Evolutionary conservation across 2,329 filamentous ascomycete genomes (phyloP).

Genomic region (Cercospora sesami): DNA sequence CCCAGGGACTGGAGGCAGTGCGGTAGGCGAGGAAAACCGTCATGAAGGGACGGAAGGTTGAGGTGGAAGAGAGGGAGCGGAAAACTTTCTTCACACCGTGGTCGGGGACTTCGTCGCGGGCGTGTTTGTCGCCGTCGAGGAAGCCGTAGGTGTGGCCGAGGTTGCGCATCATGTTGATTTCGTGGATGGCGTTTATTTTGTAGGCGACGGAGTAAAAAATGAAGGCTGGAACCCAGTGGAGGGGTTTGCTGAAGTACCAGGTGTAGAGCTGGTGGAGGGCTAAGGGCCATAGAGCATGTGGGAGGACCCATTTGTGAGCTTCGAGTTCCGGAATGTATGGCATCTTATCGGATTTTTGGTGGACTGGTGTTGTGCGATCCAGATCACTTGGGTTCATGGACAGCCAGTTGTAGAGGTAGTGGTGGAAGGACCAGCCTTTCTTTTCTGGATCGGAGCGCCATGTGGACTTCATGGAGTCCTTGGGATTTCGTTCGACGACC

Average conservation of each 20-base stretch:
- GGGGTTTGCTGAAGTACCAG: conserved; percentile 36
- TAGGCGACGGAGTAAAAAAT: conserved; percentile 45
- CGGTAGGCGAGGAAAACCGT: conserved; percentile 27
- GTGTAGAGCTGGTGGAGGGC: conserved; percentile 43
- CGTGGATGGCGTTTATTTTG: conserved; percentile 45
- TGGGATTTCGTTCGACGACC: conserved; percentile 14
- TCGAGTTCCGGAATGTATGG: conserved; percentile 43
- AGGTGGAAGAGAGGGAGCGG: conserved; percentile 22
- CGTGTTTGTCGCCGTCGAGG: conserved; percentile 49
- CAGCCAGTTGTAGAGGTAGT: conserved; percentile 23
- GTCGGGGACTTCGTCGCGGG: conserved; percentile 48
- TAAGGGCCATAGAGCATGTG: conserved; percentile 43
- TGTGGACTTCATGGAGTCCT: conserved; percentile 30
- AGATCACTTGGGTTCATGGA: conserved; percentile 23
- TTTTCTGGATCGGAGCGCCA: conserved; percentile 23
- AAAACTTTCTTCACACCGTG: conserved; percentile 26
- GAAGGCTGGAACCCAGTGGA: conserved; percentile 38
- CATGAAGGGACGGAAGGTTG: conserved; percentile 25
- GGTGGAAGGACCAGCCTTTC: conserved; percentile 22
- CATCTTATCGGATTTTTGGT: conserved; percentile 47
- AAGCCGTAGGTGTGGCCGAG: conserved; percentile 45
- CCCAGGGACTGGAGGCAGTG: background rate
- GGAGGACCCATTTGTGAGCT: conserved; percentile 45
- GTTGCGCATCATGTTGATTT: conserved; percentile 43
- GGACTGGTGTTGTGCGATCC: conserved; percentile 41